Evolutionary conservation across 169 alveolate genomes (phyloP).

Genomic region (Blepharisma undulans): DNA sequence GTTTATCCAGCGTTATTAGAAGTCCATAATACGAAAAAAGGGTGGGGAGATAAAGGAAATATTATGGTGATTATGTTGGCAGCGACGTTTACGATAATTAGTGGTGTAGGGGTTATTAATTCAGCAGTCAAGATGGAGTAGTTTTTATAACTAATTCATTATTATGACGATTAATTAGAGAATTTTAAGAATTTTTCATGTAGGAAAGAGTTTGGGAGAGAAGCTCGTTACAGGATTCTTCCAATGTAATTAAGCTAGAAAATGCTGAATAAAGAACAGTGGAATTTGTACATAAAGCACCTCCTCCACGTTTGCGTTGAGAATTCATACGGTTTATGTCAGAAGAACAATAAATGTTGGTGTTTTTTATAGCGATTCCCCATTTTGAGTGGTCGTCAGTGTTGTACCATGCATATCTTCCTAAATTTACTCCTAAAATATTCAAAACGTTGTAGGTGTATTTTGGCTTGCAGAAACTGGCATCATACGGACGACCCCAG

Average conservation of each 20-base stretch:
- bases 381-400: background rate
- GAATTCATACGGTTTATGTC: background rate
- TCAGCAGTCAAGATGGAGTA: background rate
- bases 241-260: background rate
- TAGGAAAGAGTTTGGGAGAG: background rate
- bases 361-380: background rate
- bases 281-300: background rate
- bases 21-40: background rate
- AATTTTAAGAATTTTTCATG: background rate
- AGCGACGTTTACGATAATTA: background rate
- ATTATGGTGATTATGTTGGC: background rate
- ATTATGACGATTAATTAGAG: background rate
- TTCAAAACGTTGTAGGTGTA: background rate
- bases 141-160: background rate
- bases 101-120: background rate
- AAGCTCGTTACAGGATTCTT: background rate
- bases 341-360: background rate
- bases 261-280: background rate
- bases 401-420: background rate
- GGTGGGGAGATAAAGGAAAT: background rate
- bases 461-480: background rate
- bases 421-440: background rate
- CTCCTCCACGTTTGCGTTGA: background rate
- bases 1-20: conserved; percentile 9
- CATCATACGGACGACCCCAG: background rate